Conservation (phyloP, 2,329 filamentous ascomycete genomes). For the Orbilia oligospora region DNA sequence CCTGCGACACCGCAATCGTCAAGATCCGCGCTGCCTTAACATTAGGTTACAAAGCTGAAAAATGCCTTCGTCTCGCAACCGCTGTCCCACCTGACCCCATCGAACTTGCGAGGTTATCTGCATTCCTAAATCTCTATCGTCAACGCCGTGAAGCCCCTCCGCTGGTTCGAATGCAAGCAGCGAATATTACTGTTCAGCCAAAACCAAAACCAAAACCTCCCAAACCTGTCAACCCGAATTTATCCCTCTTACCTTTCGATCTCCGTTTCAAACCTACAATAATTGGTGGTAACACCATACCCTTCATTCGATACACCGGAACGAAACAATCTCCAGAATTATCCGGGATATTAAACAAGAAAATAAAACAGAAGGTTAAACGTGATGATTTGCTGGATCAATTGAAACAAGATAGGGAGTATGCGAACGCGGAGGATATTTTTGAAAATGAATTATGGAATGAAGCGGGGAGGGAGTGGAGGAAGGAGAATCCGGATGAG, state of each 20-base stretch:
- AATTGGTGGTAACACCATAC: slow-evolving; percentile 35
- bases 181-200: slow-evolving; percentile 50
- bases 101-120: slow-evolving; percentile 34
- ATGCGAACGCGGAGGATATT: slow-evolving; percentile 21
- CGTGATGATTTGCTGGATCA: slow-evolving; percentile 32
- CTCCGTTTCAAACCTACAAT: slow-evolving; percentile 42
- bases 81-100: slow-evolving; percentile 28
- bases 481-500: slow-evolving; percentile 31
- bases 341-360: slow-evolving; percentile 27
- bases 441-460: slow-evolving; percentile 30
- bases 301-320: slow-evolving; percentile 47
- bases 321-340: slow-evolving; percentile 16
- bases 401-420: not conserved
- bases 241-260: slow-evolving; percentile 20
- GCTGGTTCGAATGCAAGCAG: slow-evolving; percentile 39
- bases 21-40: slow-evolving; percentile 17
- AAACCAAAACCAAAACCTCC: slow-evolving; percentile 24
- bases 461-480: slow-evolving; percentile 32
- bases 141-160: slow-evolving; percentile 1
- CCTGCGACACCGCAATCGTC: slow-evolving; percentile 25
- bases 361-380: slow-evolving; percentile 22
- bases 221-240: slow-evolving; percentile 19
- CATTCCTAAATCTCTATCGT: slow-evolving; percentile 32
- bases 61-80: slow-evolving; percentile 42
- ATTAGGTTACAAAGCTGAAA: slow-evolving; percentile 39